These are phyloP conservation scores for Hyaloscypha bicolor DNA, from an alignment of 495 filamentous ascomycete species.

Conservation along the genomic window DNA sequence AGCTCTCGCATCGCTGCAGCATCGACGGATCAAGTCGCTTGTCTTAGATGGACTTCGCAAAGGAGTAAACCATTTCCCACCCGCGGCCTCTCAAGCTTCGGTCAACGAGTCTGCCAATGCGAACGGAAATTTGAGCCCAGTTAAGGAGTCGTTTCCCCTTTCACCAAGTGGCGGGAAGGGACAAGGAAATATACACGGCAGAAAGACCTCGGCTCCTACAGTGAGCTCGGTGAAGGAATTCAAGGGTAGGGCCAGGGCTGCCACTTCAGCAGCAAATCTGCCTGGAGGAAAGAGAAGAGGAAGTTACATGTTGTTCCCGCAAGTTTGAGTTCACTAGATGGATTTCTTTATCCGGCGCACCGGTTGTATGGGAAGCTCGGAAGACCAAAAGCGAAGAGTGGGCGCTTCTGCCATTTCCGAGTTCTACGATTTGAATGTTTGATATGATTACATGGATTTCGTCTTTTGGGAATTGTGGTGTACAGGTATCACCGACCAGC, in stretches of 20 bases:
- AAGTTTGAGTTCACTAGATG: constrained; percentile 21
- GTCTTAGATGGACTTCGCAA: constrained; percentile 20
- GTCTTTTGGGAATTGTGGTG: constrained; percentile 3
- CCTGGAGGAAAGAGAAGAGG: constrained; percentile 26
- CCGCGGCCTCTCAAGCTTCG: not conserved
- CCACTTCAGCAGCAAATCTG: constrained; percentile 9
- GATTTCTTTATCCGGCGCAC: constrained; percentile 6
- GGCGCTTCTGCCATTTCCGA: not conserved
- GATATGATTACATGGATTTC: constrained; percentile 24
- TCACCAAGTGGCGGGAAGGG: not conserved
- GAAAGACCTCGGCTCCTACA: constrained; percentile 31
- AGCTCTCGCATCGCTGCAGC: constrained; percentile 13
- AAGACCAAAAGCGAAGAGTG: not conserved
- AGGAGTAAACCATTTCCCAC: constrained; percentile 22
- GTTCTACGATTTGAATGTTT: constrained; percentile 14
- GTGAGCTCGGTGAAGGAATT: constrained; percentile 23
- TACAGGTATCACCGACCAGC: constrained; percentile 1
- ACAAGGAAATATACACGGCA: constrained; percentile 17
- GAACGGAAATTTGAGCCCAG: constrained; percentile 20
- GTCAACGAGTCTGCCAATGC: not conserved
- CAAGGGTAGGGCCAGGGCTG: constrained; percentile 23
- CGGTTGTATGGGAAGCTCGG: not conserved
- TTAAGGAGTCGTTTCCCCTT: constrained; percentile 22
- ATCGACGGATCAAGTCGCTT: constrained; percentile 18
- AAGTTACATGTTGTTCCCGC: constrained; percentile 33